These are phyloP conservation scores for rapeseed (Brassica napus) DNA, from an alignment of 345 rosid species.

Conservation along the genomic window Da-Ae NC_063434.1:9404001-9404500, in stretches of 20 bases:
- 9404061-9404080: conserved; percentile 78
- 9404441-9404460: conserved; percentile 85
- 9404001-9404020: background rate
- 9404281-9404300: conserved; percentile 81
- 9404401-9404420: conserved; percentile 92
- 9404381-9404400: conserved; percentile 63
- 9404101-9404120: conserved; percentile 75
- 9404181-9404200: background rate
- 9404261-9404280: conserved; percentile 75
- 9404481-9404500: conserved; percentile 87
- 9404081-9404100: conserved; percentile 84
- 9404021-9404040: conserved; percentile 19
- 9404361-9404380: background rate
- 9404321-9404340: conserved; percentile 3
- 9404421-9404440: conserved; percentile 90
- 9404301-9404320: conserved; percentile 77
- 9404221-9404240: conserved; percentile 77
- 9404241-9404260: conserved; percentile 80
- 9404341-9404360: conserved; percentile 1
- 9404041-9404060: conserved; percentile 48
- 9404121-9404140: conserved; percentile 96
- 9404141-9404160: no score
- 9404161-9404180: conserved; percentile 35
- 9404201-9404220: conserved; percentile 16
- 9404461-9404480: conserved; percentile 89